Evolutionary conservation across 2,329 filamentous ascomycete species (phyloP), one percentile per base, ranked within the genome.

Genomic region (Colletotrichum tofieldiae): DNA sequence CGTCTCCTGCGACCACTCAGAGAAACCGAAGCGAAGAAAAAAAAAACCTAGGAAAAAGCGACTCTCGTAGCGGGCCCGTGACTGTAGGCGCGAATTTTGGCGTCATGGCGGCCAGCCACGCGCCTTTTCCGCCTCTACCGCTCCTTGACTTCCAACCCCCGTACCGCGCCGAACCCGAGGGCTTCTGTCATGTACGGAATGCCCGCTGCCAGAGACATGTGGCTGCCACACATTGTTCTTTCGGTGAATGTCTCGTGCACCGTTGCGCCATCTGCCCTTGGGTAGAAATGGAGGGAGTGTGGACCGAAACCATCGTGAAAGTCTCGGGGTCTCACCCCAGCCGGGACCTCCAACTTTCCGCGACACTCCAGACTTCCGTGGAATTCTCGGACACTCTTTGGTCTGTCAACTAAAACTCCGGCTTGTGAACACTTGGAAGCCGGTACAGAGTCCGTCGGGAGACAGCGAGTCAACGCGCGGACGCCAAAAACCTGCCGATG

Each of bases 51-150:
- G 35, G 16, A 52, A 41, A 29, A 41, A 14, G 14, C 45, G 23
- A n/a, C 47, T 20, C 20, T 29, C 18, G 39, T 3, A 12, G 9
- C 11, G 32, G 61, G 47, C 47, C 45, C 39, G 39, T 29, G 55
- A 41, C 54, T 47, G 37, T 55, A 29, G 39, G 62, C 51, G 66
- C n/a, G 39, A 51, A 23, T 51, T 49, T 56, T 35, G 62, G 62
- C 67, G 67, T 67, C 63, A 43, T 43, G 55, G 54, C 32, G 11
- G 63, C 70, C 70, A 72, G 65, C 70, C 70, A 72, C 54, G 70
- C 70, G 52, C 59, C 62, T 70, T 65, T 49, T 59, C 16, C 64
- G 35, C 59, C 67, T 45, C 39, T 52, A 23, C 54, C 61, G 61
- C 35, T 29, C 11, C 41, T 45, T 41, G 51, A 37, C 32, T 39